A percentile compares a stretch with the other conserved stretches of the same genome.
phyloP scores from a whole-genome alignment of 148 eudicot genomes.

The Arbutus unedo region DNA sequence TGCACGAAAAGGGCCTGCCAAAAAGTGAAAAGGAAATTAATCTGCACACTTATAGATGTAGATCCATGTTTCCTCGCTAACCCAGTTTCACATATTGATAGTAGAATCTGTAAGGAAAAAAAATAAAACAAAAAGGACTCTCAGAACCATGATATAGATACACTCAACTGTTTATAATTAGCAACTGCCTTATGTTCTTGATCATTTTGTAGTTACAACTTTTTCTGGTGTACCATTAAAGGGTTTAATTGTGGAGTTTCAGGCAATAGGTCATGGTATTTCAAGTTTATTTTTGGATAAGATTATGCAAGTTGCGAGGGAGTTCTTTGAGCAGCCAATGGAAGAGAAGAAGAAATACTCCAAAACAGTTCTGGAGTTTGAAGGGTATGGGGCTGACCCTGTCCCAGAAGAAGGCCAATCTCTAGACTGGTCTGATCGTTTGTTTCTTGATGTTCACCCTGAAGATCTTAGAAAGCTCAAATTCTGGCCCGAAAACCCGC shows the following conservation, averaged over 20 bases:
- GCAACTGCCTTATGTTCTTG: too few relatives aligned
- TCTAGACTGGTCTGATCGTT: constrained; percentile 53
- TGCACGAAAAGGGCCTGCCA: too few relatives aligned
- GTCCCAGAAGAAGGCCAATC: constrained; percentile 42
- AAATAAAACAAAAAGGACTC: background rate
- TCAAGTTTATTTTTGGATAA: constrained; percentile 34
- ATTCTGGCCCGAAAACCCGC: constrained; percentile 43
- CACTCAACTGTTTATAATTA: too few relatives aligned
- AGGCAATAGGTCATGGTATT: constrained; percentile 51
- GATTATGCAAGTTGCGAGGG: constrained; percentile 25
- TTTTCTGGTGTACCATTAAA: background rate
- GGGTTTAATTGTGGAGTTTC: background rate
- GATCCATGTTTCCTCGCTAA: too few relatives aligned
- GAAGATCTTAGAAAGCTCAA: constrained; percentile 27
- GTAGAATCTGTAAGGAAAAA: background rate
- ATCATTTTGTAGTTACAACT: too few relatives aligned
- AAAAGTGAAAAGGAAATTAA: background rate
- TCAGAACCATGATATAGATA: background rate
- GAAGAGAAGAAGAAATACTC: constrained; percentile 43
- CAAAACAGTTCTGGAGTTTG: constrained; percentile 29
- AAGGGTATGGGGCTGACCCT: constrained; percentile 58
- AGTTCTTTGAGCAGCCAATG: constrained; percentile 44
- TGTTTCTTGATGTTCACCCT: constrained; percentile 36
- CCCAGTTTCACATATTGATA: background rate
- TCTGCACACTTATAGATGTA: too few relatives aligned